phyloP scores from a whole-genome alignment of 345 rosid genomes.

The Brassica napus region DNA sequence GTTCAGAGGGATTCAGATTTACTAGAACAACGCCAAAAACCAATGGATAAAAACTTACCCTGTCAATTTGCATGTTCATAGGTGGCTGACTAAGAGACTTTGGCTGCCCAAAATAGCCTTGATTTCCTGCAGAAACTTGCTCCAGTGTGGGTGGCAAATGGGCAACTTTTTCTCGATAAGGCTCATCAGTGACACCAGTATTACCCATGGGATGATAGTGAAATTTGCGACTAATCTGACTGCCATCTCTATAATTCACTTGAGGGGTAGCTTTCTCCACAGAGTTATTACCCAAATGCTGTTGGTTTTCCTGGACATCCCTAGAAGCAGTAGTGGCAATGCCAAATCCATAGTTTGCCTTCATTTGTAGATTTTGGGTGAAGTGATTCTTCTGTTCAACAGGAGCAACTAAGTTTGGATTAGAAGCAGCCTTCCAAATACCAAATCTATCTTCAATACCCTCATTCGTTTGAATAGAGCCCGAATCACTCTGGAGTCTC shows the following conservation, averaged over 20 bases:
- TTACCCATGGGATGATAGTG: conserved; percentile 96
- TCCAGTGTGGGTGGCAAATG: conserved; percentile 26
- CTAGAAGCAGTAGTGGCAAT: conserved; percentile 37
- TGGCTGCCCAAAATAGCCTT: conserved; percentile 54
- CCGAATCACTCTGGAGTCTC: conserved; percentile 44
- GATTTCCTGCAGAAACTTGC: conserved; percentile 42
- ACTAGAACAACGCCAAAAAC: background rate
- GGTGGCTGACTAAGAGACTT: conserved; percentile 45
- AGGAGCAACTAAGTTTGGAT: conserved; percentile 43
- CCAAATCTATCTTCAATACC: conserved; percentile 45
- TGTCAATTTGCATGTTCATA: conserved; percentile 48
- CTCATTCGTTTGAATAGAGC: conserved; percentile 47
- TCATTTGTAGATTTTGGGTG: conserved; percentile 42
- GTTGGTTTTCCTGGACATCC: conserved; percentile 49
- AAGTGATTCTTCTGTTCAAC: conserved; percentile 43
- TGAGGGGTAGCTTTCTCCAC: conserved; percentile 52
- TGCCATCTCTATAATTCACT: conserved; percentile 40
- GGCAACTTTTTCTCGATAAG: conserved; percentile 44
- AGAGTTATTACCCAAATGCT: conserved; percentile 42
- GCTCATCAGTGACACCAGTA: conserved; percentile 55
- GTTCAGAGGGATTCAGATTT: conserved; percentile 7
- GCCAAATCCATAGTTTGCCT: conserved; percentile 45
- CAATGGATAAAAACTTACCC: conserved; percentile 47
- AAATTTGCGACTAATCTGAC: conserved; percentile 63
- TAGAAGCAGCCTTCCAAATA: conserved; percentile 49